phyloP scores from a whole-genome alignment of 2,329 filamentous ascomycete species.

The Fusarium anguioides region DNA sequence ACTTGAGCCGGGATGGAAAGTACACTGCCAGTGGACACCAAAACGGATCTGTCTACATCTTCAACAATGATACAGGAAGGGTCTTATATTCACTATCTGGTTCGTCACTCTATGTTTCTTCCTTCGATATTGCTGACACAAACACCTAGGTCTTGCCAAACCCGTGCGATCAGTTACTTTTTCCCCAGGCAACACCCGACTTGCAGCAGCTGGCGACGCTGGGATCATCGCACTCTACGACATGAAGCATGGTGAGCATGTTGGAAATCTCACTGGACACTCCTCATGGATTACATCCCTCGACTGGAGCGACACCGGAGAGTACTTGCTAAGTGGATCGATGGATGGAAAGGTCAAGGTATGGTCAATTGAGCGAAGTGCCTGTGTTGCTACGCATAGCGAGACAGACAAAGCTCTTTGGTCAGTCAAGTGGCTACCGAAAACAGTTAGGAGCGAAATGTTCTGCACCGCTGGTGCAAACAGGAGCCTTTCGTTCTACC shows the following conservation, averaged over 20 bases:
- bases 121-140: slow-evolving; percentile 14
- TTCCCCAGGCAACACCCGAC: slow-evolving; percentile 83
- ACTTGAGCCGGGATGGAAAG: slow-evolving; percentile 81
- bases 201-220: slow-evolving; percentile 91
- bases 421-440: slow-evolving; percentile 86
- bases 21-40: slow-evolving; percentile 94
- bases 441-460: slow-evolving; percentile 72
- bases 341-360: slow-evolving; percentile 97
- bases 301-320: slow-evolving; percentile 93
- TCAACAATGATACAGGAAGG: slow-evolving; percentile 89
- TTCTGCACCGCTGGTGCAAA: slow-evolving; percentile 85
- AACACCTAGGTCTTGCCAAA: slow-evolving; percentile 76
- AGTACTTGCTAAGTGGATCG: slow-evolving; percentile 87
- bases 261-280: slow-evolving; percentile 84
- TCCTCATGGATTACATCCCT: slow-evolving; percentile 89
- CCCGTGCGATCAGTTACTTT: slow-evolving; percentile 88
- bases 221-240: slow-evolving; percentile 92
- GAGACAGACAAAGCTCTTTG: slow-evolving; percentile 89
- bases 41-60: slow-evolving; percentile 91
- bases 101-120: slow-evolving; percentile 51
- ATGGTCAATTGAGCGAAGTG: slow-evolving; percentile 86
- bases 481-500: slow-evolving; percentile 81
- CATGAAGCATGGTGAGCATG: slow-evolving; percentile 89
- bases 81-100: slow-evolving; percentile 87
- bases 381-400: slow-evolving; percentile 92